phyloP scores from a whole-genome alignment of 2,329 filamentous ascomycete genomes.

The Camptophora hylomeconis region DNA sequence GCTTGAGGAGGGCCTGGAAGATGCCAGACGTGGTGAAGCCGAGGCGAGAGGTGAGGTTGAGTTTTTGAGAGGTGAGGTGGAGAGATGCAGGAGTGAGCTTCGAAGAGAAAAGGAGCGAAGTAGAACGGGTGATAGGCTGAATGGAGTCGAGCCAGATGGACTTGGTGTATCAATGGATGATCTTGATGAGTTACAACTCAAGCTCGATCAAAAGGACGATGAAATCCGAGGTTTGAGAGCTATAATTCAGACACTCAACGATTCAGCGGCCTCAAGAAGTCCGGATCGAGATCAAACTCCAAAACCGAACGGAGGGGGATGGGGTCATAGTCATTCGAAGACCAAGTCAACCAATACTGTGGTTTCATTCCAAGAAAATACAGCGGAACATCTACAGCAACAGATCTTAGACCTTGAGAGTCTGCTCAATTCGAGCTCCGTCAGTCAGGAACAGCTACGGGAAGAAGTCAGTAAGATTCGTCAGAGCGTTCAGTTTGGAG shows the following conservation, averaged over 20 bases:
- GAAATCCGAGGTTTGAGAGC: slow-evolving; percentile 95
- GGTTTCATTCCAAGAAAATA: not conserved
- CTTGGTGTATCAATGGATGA: slow-evolving; percentile 13
- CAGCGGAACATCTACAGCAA: slow-evolving; percentile 46
- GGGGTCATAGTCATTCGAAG: slow-evolving; percentile 11
- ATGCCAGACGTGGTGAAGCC: slow-evolving; percentile 83
- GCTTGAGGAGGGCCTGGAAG: slow-evolving; percentile 89
- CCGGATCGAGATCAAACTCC: slow-evolving; percentile 4
- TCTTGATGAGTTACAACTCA: slow-evolving; percentile 15
- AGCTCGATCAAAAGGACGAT: slow-evolving; percentile 81
- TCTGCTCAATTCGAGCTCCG: slow-evolving; percentile 57
- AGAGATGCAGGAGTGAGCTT: slow-evolving; percentile 77
- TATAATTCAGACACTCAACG: slow-evolving; percentile 79
- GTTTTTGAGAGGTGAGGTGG: slow-evolving; percentile 86
- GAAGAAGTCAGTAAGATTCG: slow-evolving; percentile 61
- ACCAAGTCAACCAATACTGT: slow-evolving; percentile 9
- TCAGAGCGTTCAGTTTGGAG: slow-evolving; percentile 20
- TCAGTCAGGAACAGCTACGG: slow-evolving; percentile 73
- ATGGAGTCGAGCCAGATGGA: slow-evolving; percentile 19
- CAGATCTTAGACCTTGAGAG: slow-evolving; percentile 68
- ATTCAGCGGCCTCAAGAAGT: slow-evolving; percentile 18
- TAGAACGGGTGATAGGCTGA: slow-evolving; percentile 30
- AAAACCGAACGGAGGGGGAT: slow-evolving; percentile 11
- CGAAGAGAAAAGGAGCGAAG: slow-evolving; percentile 78
- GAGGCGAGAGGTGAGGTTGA: slow-evolving; percentile 94